A percentile compares a stretch with the other conserved stretches of the same genome.
These are phyloP conservation scores for Ustilago trichophora DNA, from an alignment of 1,284 basidiomycete species.

Conservation along the genomic window DNA sequence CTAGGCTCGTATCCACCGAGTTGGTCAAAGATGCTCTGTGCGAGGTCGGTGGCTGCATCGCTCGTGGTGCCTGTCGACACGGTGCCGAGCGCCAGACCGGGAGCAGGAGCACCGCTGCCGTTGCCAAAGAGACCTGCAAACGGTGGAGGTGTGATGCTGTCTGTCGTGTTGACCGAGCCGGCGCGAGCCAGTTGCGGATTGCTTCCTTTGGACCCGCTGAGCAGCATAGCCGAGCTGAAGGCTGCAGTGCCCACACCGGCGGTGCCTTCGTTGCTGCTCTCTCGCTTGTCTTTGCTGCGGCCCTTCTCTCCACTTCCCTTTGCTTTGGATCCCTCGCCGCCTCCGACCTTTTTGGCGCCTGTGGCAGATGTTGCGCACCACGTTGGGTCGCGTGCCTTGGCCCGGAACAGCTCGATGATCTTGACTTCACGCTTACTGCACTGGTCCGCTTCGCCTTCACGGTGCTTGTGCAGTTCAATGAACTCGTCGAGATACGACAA, in stretches of 20 bases:
- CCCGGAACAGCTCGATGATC: slow-evolving; percentile 62
- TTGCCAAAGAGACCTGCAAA: slow-evolving; percentile 35
- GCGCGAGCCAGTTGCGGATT: slow-evolving; percentile 22
- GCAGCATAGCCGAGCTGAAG: slow-evolving; percentile 43
- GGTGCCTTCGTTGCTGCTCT: slow-evolving; percentile 20
- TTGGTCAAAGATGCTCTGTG: slow-evolving; percentile 55
- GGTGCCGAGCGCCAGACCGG: slow-evolving; percentile 31
- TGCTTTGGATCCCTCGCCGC: slow-evolving; percentile 8
- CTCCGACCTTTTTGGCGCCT: slow-evolving; percentile 15
- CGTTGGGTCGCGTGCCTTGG: slow-evolving; percentile 56
- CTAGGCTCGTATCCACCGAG: slow-evolving; percentile 51
- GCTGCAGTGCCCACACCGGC: slow-evolving; percentile 39
- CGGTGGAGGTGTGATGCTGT: slow-evolving; percentile 44
- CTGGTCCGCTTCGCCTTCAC: slow-evolving; percentile 54
- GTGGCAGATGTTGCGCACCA: slow-evolving; percentile 58
- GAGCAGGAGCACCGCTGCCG: slow-evolving; percentile 8
- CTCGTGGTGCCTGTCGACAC: slow-evolving; percentile 35
- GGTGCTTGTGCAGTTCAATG: slow-evolving; percentile 52
- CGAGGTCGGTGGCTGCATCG: slow-evolving; percentile 40
- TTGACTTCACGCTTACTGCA: slow-evolving; percentile 62
- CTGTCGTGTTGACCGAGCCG: slow-evolving; percentile 29
- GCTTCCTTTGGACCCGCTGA: slow-evolving; percentile 19
- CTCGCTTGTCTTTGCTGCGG: slow-evolving; percentile 23
- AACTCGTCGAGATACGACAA: slow-evolving; percentile 57
- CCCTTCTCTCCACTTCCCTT: slow-evolving; percentile 8